Evolutionary conservation across 441 rosid species (phyloP).

Genomic region (Omphalea diandra): DNA sequence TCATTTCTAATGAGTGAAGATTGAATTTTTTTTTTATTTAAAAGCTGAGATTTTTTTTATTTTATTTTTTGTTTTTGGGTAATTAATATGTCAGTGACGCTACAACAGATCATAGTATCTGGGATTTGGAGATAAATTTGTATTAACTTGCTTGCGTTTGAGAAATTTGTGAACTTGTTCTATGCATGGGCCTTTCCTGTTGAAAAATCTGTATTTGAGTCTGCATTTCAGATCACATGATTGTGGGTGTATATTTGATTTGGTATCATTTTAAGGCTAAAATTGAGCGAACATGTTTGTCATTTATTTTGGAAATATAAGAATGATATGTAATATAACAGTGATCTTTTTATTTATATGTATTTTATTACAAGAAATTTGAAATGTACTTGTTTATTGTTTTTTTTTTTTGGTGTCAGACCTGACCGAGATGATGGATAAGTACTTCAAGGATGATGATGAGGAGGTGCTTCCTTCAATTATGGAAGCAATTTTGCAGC

Average conservation of each 20-base stretch:
- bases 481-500: constrained; percentile 54
- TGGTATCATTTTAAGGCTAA: neutral
- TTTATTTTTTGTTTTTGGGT: neutral
- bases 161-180: too few species aligned
- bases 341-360: too few species aligned
- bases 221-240: neutral
- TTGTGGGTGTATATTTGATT: neutral
- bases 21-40: neutral
- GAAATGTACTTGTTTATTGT: too few species aligned
- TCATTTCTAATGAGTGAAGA: neutral
- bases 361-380: too few species aligned
- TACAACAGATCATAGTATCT: neutral
- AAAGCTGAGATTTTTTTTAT: neutral
- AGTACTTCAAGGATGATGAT: constrained; percentile 70
- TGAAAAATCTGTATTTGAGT: too few species aligned
- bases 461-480: constrained; percentile 64
- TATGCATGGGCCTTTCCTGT: neutral
- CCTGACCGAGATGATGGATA: constrained; percentile 51
- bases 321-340: too few species aligned
- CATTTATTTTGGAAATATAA: too few species aligned
- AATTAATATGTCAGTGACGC: neutral
- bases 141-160: neutral
- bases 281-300: too few species aligned
- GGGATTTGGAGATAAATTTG: neutral
- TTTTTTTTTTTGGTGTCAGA: constrained; percentile 41